Evolutionary conservation across 2,329 filamentous ascomycete genomes (phyloP).

Genomic region (Tolypocladium paradoxum): DNA sequence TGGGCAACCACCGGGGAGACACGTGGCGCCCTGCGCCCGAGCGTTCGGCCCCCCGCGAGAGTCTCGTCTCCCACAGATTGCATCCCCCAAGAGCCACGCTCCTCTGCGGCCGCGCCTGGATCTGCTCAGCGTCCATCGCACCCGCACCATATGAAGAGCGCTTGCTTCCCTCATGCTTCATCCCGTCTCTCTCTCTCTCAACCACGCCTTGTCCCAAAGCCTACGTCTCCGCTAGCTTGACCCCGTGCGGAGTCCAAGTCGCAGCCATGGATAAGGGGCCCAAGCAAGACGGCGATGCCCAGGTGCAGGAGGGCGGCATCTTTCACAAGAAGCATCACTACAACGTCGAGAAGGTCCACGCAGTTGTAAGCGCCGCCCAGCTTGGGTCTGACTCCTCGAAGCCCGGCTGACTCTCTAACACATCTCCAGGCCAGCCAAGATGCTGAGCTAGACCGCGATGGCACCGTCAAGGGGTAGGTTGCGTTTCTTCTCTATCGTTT

Average conservation of each 20-base stretch:
- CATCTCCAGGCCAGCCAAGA: background rate
- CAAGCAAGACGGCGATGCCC: background rate
- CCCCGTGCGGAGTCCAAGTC: background rate
- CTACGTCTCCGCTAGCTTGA: background rate
- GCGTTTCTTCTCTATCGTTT: background rate
- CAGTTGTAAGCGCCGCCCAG: background rate
- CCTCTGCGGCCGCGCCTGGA: no score
- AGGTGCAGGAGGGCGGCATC: background rate
- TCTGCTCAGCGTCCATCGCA: background rate
- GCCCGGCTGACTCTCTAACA: background rate
- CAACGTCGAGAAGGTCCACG: background rate
- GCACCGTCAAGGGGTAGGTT: background rate
- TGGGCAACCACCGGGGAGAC: no score
- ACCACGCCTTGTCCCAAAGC: background rate
- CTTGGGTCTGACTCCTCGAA: background rate
- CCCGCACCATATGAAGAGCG: background rate
- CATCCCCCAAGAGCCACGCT: no score
- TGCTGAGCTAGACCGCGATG: background rate
- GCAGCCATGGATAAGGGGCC: background rate
- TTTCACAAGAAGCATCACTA: background rate
- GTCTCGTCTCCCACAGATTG: no score
- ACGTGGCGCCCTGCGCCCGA: no score
- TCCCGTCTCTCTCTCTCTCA: background rate
- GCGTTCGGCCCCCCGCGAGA: no score
- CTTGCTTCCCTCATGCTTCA: background rate